Conservation (phyloP, 2,329 filamentous ascomycete genomes). For the Ceratocystis papillata region DNA sequence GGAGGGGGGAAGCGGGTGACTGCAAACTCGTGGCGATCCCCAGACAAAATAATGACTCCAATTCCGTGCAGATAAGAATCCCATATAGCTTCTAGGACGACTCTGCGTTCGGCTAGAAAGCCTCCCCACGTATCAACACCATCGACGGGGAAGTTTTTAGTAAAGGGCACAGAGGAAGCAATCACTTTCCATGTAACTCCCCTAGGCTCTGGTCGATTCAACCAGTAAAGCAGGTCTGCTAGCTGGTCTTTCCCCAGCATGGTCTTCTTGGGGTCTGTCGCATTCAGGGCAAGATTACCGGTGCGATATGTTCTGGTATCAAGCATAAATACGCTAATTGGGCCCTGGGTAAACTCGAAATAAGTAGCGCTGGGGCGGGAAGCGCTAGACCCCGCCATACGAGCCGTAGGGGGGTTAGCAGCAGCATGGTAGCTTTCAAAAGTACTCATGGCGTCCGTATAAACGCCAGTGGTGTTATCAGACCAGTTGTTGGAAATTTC, state of each 20-base stretch:
- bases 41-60: conserved; percentile 74
- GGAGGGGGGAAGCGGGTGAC: conserved; percentile 68
- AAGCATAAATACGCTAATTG: conserved; percentile 86
- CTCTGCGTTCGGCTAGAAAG: conserved; percentile 67
- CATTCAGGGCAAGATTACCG: conserved; percentile 47
- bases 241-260: conserved; percentile 80
- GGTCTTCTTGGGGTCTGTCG: conserved; percentile 55
- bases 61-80: conserved; percentile 62
- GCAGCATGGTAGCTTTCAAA: conserved; percentile 78
- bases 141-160: conserved; percentile 92
- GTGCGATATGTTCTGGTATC: conserved; percentile 85
- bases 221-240: conserved; percentile 65
- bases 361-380: conserved; percentile 56
- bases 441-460: conserved; percentile 67
- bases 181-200: conserved; percentile 91
- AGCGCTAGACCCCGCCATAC: conserved; percentile 37
- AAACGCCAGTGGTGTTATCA: conserved; percentile 68
- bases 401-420: conserved; percentile 65
- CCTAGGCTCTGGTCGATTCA: conserved; percentile 57
- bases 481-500: conserved; percentile 95
- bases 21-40: conserved; percentile 94
- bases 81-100: conserved; percentile 86
- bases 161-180: conserved; percentile 83
- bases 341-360: conserved; percentile 81
- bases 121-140: conserved; percentile 88